Evolutionary conservation across 2,329 filamentous ascomycete species (phyloP).

Genomic region (Phaeosphaeriaceae sp.): DNA sequence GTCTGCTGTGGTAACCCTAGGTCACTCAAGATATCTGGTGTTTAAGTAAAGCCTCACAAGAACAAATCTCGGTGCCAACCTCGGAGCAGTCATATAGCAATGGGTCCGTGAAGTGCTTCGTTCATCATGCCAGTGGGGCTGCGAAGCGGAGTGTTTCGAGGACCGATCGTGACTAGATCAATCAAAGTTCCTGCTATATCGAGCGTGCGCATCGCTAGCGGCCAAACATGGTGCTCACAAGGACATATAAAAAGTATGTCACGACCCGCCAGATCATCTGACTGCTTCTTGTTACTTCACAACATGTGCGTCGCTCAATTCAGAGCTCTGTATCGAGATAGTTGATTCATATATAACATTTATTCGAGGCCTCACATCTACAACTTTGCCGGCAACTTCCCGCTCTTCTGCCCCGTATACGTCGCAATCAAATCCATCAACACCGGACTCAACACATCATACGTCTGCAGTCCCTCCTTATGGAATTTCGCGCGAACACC

Average conservation of each 20-base stretch:
- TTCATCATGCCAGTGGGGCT: not conserved
- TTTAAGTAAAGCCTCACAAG: not conserved
- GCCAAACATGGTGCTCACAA: not conserved
- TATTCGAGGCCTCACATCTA: slow-evolving; percentile 5
- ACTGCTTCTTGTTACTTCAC: not conserved
- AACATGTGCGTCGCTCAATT: not conserved
- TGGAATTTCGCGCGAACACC: slow-evolving; percentile 63
- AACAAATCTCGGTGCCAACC: not conserved
- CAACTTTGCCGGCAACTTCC: slow-evolving; percentile 34
- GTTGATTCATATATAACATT: not conserved
- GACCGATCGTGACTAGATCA: not conserved
- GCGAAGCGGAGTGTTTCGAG: no score
- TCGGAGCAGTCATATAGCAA: not conserved
- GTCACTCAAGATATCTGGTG: not conserved
- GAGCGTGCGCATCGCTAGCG: not conserved
- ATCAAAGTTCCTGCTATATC: not conserved
- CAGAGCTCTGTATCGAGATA: not conserved
- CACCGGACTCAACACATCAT: slow-evolving; percentile 67
- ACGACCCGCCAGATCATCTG: not conserved
- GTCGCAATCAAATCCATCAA: slow-evolving; percentile 65
- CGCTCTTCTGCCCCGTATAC: slow-evolving; percentile 60
- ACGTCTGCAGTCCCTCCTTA: slow-evolving; percentile 64
- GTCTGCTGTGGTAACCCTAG: not conserved
- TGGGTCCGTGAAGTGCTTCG: not conserved
- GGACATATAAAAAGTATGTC: not conserved